A percentile compares a stretch with the other conserved stretches of the same genome.
Conservation (phyloP, 805 yeast species). For the Tetrapisispora arboricola region DNA sequence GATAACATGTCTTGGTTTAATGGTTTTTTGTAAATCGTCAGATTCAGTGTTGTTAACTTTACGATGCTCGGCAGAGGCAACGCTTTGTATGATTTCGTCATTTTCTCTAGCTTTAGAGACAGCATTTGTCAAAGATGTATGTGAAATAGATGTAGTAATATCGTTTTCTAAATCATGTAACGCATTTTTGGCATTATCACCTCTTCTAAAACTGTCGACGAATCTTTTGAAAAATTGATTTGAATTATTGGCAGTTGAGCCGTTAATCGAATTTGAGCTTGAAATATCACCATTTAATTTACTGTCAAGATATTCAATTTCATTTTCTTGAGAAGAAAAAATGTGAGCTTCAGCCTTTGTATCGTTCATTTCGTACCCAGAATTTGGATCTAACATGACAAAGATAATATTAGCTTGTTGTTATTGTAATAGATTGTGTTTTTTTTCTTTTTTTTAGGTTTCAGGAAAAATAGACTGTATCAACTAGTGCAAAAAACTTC, state of each 20-base stretch:
- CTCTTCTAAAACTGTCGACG: conserved; percentile 35
- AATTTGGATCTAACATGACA: neutral
- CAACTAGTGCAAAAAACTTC: no score
- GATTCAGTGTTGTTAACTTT: conserved; percentile 13
- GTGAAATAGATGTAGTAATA: conserved; percentile 5
- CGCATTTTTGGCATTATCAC: conserved; percentile 18
- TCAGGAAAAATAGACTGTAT: no score
- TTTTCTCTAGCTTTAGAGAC: neutral
- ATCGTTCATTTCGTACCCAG: conserved; percentile 13
- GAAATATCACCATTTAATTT: conserved; percentile 2
- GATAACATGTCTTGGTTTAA: conserved; percentile 47
- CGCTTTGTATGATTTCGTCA: conserved; percentile 12
- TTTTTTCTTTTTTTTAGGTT: no score
- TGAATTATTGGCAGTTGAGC: neutral
- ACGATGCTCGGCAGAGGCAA: conserved; percentile 22
- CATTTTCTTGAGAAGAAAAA: conserved; percentile 2
- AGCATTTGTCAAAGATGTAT: conserved; percentile 4
- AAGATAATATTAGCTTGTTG: neutral
- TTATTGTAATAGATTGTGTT: no score
- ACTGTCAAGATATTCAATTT: conserved; percentile 4
- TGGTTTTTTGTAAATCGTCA: conserved; percentile 31
- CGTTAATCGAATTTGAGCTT: neutral
- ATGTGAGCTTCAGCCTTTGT: conserved; percentile 5
- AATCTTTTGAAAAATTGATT: conserved; percentile 16
- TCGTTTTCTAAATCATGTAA: conserved; percentile 5